Evolutionary conservation across 2,329 filamentous ascomycete species (phyloP), one percentile per base, ranked within the genome.

Genomic region (Amphichorda felina): DNA sequence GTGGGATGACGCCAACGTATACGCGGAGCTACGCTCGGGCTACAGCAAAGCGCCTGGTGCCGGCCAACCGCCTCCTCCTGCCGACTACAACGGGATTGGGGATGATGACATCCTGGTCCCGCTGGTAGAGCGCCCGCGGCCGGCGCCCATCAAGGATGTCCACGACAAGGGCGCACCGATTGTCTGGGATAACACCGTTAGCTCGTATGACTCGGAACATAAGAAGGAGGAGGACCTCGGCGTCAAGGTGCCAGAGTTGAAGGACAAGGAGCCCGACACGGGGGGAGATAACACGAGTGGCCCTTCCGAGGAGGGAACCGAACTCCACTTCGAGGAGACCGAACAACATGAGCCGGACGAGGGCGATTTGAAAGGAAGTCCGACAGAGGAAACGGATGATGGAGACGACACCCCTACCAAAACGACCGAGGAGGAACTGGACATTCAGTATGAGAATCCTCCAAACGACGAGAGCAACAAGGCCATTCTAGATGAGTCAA

Each of bases 381-480:
- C 31, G 24, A n/a, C n/a, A n/a, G n/a, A 24, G 14, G 31, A 25
- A 16, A 19, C 8, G 18, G 22, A 17, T 9, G 27, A 36, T n/a
- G 33, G 28, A 13, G 19, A 35, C 14, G 21, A 11, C 9, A 18
- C 13, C 11, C 31, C 37, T n/a, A 27, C 26, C 13, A 34, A 38
- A 28, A 39, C 16, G 15, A 11, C 5, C 29, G 17, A 28, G n/a
- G 30, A 24, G 5, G 27, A 16, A 30, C 43, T 41, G 19, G 37
- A 43, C 8, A 33, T 54, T 18, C 48, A 49, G 11, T 48, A 43
- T 40, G 48, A 49, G 38, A 46, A 51, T 14, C 55, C 50, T 5
- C 50, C 50, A 3, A 45, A 45, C 17, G 37, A 44, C 13, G 39
- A 15, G 40, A 44, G 18, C 37, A 42, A 26, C 39, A 45, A n/a